These are phyloP conservation scores for Teunomyces kruisii DNA, from an alignment of 805 yeast species.

Conservation along the genomic window DNA sequence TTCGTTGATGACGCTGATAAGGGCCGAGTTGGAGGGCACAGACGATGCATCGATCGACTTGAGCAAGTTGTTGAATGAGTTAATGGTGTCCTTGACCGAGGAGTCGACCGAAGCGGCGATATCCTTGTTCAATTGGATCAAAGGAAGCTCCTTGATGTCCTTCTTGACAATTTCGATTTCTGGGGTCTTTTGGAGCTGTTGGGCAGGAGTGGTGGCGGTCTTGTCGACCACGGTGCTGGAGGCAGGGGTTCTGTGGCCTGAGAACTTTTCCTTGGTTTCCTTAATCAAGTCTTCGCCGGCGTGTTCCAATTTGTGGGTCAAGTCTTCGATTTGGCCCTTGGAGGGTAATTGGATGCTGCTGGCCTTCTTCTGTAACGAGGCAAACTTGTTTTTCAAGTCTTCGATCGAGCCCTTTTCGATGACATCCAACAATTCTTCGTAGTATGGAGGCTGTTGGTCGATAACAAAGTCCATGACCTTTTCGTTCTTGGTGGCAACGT, in stretches of 20 bases:
- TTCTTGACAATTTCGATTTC: slow-evolving; percentile 34
- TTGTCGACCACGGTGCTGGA: background rate
- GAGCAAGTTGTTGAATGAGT: slow-evolving; percentile 40
- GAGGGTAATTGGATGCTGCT: slow-evolving; percentile 28
- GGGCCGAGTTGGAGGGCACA: slow-evolving; percentile 24
- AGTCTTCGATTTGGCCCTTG: slow-evolving; percentile 29
- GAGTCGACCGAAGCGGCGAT: slow-evolving; percentile 28
- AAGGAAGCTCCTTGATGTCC: slow-evolving; percentile 32
- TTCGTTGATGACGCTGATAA: slow-evolving; percentile 33
- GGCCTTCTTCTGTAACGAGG: slow-evolving; percentile 15
- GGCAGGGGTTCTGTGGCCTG: slow-evolving; percentile 1
- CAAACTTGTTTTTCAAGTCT: slow-evolving; percentile 25
- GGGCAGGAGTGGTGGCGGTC: slow-evolving; percentile 31
- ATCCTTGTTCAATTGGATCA: slow-evolving; percentile 25
- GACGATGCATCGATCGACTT: slow-evolving; percentile 31
- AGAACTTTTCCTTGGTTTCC: slow-evolving; percentile 36
- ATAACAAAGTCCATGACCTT: slow-evolving; percentile 44
- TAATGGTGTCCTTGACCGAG: slow-evolving; percentile 33
- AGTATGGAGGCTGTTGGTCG: slow-evolving; percentile 43
- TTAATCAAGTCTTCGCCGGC: slow-evolving; percentile 34
- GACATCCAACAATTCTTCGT: slow-evolving; percentile 39
- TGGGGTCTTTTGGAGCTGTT: slow-evolving; percentile 43
- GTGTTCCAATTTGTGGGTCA: slow-evolving; percentile 32
- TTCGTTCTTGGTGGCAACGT: slow-evolving; percentile 43
- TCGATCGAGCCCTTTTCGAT: slow-evolving; percentile 37